These are phyloP conservation scores for Phytopythium cucurbitacearum DNA, from an alignment of 352 stramenopile species.

Conservation along the genomic window DNA sequence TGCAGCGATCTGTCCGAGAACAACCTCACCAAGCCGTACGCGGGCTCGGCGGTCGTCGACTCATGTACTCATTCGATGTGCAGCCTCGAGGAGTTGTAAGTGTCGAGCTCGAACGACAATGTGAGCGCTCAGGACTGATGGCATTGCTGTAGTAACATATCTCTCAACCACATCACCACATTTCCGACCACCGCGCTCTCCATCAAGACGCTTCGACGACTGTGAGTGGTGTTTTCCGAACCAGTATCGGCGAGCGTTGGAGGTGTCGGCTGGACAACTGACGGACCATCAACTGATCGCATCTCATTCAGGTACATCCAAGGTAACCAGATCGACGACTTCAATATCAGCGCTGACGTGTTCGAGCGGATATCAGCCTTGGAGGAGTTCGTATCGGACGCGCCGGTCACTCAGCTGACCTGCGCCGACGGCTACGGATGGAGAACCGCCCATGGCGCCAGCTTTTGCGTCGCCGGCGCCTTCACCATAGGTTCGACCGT, in stretches of 20 bases:
- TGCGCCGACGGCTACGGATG: slow-evolving; percentile 8
- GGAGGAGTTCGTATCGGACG: slow-evolving; percentile 18
- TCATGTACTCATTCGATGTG: slow-evolving; percentile 18
- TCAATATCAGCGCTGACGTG: slow-evolving; percentile 14
- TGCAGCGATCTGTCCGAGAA: slow-evolving; percentile 38
- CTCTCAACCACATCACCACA: slow-evolving; percentile 23
- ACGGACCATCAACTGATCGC: not conserved
- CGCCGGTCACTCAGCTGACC: slow-evolving; percentile 5
- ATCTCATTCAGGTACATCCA: slow-evolving; percentile 19
- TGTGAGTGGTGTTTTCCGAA: slow-evolving; percentile 9
- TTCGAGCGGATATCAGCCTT: slow-evolving; percentile 17
- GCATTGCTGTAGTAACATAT: slow-evolving; percentile 20
- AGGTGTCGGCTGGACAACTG: too few relatives aligned
- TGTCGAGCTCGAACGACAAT: not conserved
- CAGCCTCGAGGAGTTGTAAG: slow-evolving; percentile 26
- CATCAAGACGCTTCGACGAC: slow-evolving; percentile 16
- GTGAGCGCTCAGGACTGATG: not conserved
- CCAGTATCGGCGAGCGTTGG: too few relatives aligned
- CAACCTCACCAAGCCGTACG: slow-evolving; percentile 24
- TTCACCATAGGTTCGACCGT: not conserved
- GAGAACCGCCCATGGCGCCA: slow-evolving; percentile 16
- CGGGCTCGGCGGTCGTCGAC: slow-evolving; percentile 15
- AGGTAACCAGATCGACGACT: slow-evolving; percentile 21
- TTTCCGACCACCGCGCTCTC: slow-evolving; percentile 22
- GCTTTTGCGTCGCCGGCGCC: slow-evolving; percentile 20